Evolutionary conservation across 2,329 filamentous ascomycete species (phyloP).

Genomic region (Sporothrix protearum): DNA sequence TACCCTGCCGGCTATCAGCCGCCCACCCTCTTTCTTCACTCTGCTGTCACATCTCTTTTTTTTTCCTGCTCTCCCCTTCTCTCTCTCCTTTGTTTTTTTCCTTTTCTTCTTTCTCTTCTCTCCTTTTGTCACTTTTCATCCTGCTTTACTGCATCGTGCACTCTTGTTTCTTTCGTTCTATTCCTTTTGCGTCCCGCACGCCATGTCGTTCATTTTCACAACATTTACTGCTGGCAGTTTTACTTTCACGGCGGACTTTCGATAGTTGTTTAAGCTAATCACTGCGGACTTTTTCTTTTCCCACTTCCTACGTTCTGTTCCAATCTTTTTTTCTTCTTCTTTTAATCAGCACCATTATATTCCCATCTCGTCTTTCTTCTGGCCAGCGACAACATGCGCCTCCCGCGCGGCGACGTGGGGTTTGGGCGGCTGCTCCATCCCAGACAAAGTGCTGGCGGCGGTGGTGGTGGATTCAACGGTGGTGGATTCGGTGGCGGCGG

Average conservation of each 20-base stretch:
- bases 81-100: background rate
- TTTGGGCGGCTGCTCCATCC: background rate
- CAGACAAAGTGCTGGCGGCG: background rate
- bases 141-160: constrained; percentile 14
- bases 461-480: background rate
- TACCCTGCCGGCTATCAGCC: background rate
- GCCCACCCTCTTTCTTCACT: background rate
- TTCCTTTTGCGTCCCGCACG: background rate
- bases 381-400: background rate
- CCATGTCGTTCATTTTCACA: constrained; percentile 17
- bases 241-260: background rate
- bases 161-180: background rate
- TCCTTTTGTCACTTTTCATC: background rate
- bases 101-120: background rate
- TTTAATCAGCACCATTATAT: background rate
- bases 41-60: background rate
- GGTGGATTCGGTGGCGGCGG: background rate
- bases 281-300: background rate
- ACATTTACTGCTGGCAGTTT: constrained; percentile 18
- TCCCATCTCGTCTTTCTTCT: background rate
- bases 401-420: background rate
- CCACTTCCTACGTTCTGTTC: background rate
- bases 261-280: background rate
- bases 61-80: background rate
- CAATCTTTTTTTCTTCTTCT: background rate